Evolutionary conservation across 176 grass and related monocot genomes (phyloP).

Genomic region (Eragrostis curvula): DNA sequence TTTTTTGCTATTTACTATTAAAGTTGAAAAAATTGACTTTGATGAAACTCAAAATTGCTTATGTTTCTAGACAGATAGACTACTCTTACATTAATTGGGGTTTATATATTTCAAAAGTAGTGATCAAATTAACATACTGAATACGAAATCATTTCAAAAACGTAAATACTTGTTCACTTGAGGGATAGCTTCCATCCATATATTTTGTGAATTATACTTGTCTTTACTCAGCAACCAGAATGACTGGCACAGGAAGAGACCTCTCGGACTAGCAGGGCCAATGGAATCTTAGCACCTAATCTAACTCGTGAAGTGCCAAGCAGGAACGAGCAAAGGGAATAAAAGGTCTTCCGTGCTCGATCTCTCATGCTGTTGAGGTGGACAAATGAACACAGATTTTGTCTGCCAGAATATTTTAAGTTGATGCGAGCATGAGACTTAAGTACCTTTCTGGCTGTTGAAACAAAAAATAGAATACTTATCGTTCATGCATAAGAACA

Average conservation of each 20-base stretch:
- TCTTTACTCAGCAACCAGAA: no score
- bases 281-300: conserved; percentile 29
- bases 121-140: no score
- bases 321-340: neutral
- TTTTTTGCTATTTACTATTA: no score
- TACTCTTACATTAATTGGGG: no score
- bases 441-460: neutral
- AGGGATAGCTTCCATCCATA: no score
- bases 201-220: neutral
- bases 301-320: conserved; percentile 4
- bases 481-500: conserved; percentile 1
- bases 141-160: no score
- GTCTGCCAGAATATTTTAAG: neutral
- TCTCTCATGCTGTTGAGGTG: neutral
- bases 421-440: conserved; percentile 22
- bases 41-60: no score
- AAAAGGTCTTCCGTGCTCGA: neutral
- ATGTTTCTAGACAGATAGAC: no score
- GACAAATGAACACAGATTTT: conserved; percentile 3
- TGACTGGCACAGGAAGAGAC: neutral
- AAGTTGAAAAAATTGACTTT: no score
- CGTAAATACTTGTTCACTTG: no score
- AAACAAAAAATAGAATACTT: neutral
- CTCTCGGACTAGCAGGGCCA: neutral
- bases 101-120: no score